Conservation (phyloP, 176 grass and related monocot species). For the Musa acuminata region DNA sequence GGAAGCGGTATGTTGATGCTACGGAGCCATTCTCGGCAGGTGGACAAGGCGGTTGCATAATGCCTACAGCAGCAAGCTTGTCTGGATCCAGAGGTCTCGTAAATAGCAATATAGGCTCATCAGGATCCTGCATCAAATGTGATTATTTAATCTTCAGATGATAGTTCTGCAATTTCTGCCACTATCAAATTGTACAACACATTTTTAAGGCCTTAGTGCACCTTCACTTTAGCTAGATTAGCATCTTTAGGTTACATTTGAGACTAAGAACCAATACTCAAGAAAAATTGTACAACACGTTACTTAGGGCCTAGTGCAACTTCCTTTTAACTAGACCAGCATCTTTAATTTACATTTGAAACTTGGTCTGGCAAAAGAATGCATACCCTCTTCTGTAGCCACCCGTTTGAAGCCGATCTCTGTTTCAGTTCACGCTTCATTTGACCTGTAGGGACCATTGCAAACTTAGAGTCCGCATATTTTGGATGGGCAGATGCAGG, state of each 20-base stretch:
- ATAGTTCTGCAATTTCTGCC: not conserved
- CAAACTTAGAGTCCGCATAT: constrained; percentile 38
- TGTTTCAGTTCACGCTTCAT: constrained; percentile 66
- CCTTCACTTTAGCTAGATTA: not conserved
- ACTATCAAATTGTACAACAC: not conserved
- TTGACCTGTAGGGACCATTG: constrained; percentile 40
- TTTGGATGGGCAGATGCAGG: constrained; percentile 39
- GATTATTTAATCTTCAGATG: not conserved
- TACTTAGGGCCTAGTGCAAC: not conserved
- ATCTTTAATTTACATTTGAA: not conserved
- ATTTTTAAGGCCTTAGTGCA: not conserved
- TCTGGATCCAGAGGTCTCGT: constrained; percentile 52
- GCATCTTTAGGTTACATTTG: too few species aligned
- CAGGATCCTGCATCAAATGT: constrained; percentile 48
- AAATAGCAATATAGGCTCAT: constrained; percentile 84
- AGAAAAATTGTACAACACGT: not conserved
- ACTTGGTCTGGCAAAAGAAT: not conserved
- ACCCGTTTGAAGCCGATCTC: constrained; percentile 60
- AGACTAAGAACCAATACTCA: not conserved
- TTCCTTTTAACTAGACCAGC: not conserved
- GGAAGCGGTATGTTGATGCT: constrained; percentile 44
- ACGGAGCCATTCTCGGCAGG: constrained; percentile 45
- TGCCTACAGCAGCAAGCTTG: constrained; percentile 54
- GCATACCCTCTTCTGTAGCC: constrained; percentile 68
- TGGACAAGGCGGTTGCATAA: constrained; percentile 52